These are phyloP conservation scores for Friedmanniomyces simplex DNA, from an alignment of 495 filamentous ascomycete genomes.

Conservation along the genomic window DNA sequence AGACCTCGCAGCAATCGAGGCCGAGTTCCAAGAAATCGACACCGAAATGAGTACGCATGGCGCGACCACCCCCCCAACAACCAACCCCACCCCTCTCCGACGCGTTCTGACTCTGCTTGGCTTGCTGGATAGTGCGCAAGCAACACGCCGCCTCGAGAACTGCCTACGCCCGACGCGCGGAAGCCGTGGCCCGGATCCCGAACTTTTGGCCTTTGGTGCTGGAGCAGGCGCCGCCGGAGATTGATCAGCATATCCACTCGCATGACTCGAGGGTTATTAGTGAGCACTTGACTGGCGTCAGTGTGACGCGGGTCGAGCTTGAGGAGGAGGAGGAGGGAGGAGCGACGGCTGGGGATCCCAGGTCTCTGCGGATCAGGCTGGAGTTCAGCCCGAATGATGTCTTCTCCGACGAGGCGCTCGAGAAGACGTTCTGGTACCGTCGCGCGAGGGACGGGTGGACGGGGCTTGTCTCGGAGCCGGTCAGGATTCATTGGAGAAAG, in stretches of 20 bases:
- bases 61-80: too few species aligned
- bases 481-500: conserved; percentile 78
- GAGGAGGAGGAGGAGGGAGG: conserved; percentile 40
- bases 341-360: conserved; percentile 36
- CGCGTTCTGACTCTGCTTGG: conserved; percentile 2
- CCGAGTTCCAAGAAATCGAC: conserved; percentile 59
- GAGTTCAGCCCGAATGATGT: conserved; percentile 59
- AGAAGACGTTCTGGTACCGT: conserved; percentile 85
- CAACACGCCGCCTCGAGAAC: conserved; percentile 40
- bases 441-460: conserved; percentile 51
- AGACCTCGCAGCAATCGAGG: conserved; percentile 31
- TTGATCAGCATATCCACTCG: conserved; percentile 76
- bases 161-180: conserved; percentile 62
- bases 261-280: conserved; percentile 60
- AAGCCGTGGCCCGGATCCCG: conserved; percentile 53
- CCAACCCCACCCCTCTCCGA: background rate
- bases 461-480: conserved; percentile 73
- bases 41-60: conserved; percentile 52
- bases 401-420: conserved; percentile 62
- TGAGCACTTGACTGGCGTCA: conserved; percentile 47
- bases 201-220: conserved; percentile 87
- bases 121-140: conserved; percentile 42
- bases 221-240: conserved; percentile 67
- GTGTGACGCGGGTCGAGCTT: conserved; percentile 68
- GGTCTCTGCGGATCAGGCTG: conserved; percentile 51